Evolutionary conservation across 805 yeast species (phyloP).

Genomic region (Zygoascus tannicola): DNA sequence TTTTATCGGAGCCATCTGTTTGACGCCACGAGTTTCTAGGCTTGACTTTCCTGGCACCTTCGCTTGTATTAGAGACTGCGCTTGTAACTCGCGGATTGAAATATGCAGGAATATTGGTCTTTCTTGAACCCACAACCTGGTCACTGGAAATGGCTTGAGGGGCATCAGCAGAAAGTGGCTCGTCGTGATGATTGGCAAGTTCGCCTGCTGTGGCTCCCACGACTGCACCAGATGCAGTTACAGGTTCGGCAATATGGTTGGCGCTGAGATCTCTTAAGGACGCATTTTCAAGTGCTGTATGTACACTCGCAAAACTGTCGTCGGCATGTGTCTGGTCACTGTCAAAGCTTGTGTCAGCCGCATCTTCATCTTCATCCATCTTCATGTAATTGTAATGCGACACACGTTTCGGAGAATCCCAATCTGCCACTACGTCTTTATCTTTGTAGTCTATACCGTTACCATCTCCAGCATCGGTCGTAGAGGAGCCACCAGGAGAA

Average conservation of each 20-base stretch:
- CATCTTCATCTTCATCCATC: slow-evolving; percentile 22
- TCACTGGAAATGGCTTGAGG: slow-evolving; percentile 14
- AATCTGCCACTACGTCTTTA: slow-evolving; percentile 17
- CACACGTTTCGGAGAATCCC: slow-evolving; percentile 30
- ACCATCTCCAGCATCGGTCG: slow-evolving; percentile 9
- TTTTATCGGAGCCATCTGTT: slow-evolving; percentile 27
- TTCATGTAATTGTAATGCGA: slow-evolving; percentile 29
- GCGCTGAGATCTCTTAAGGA: not conserved
- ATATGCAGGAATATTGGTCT: slow-evolving; percentile 19
- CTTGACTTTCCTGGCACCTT: slow-evolving; percentile 23
- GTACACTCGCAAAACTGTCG: not conserved
- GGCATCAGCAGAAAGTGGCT: slow-evolving; percentile 23
- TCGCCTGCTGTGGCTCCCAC: slow-evolving; percentile 6
- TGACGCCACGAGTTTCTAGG: slow-evolving; percentile 55
- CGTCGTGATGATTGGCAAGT: slow-evolving; percentile 3
- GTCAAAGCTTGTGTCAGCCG: not conserved
- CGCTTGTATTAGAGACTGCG: slow-evolving; percentile 10
- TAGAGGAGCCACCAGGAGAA: slow-evolving; percentile 2
- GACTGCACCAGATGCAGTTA: slow-evolving; percentile 1
- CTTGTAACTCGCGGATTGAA: slow-evolving; percentile 3
- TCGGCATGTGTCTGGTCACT: not conserved
- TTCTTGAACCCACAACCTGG: slow-evolving; percentile 19
- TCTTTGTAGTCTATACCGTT: slow-evolving; percentile 21
- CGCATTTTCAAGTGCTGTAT: not conserved
- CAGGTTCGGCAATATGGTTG: not conserved